Evolutionary conservation across 1,139 yeast species (phyloP), one percentile per base, ranked within the genome.

Genomic region (Entelexis paramagnoliae): DNA sequence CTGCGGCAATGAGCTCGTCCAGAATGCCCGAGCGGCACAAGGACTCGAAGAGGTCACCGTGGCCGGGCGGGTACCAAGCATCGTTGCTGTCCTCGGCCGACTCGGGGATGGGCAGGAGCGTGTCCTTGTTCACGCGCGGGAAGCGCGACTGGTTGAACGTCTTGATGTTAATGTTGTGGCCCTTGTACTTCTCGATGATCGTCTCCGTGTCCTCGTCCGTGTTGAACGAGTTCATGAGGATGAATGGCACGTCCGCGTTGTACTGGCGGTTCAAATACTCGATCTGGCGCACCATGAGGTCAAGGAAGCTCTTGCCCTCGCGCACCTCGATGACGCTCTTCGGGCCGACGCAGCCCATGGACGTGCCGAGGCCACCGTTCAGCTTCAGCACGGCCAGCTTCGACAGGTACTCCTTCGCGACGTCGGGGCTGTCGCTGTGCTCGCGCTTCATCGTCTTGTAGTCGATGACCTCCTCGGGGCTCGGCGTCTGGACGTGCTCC

Each of bases 321-420:
- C 98, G 83, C 50, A 91, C 98, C 72, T 91, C 98, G 68, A 91
- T 93, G 60, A 91, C 95, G 22, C 96, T 85, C 71, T 91, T 91
- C 58, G 98, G 98, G 54, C 98, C 98, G 58, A 91, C 97, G 73
- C 98, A 93, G 53, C 98, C 98, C 98, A 91, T 91, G 16, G 98
- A 89, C 36, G 98, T 91, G 67, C 98, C 98, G 62, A 91, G 77
- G 49, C 98, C 98, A 75, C 98, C 98, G 68, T 91, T 91, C 67
- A 91, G 79, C 73, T 91, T 91, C 69, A 91, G 77, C 46, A 91
- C 98, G 4, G 97, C 97, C 67, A 91, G 77, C 70, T 89, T 89
- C 62, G 80, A 71, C 66, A 93, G 77, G 68, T 81, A 81, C 52
- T 71, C 68, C 51, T 75, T 64, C 62, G 63, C 53, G 46, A 57